These are phyloP conservation scores for Fusarium paranaense DNA, from an alignment of 2,329 filamentous ascomycete species.

Conservation along the genomic window DNA sequence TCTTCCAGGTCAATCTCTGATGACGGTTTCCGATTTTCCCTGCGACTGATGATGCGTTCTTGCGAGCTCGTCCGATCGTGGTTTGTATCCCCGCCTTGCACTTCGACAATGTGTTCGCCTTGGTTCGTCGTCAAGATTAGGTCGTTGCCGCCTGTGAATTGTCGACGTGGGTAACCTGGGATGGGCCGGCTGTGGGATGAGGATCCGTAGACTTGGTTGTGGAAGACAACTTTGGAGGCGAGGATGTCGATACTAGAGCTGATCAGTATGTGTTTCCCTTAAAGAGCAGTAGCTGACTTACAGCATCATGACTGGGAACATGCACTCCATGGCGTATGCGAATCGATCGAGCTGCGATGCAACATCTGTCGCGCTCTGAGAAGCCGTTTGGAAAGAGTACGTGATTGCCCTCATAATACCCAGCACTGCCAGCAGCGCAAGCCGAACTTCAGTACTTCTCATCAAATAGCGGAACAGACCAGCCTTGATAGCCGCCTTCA, in stretches of 20 bases:
- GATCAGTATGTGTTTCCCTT: not conserved
- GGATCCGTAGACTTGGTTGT: conserved; percentile 40
- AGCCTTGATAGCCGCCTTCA: conserved; percentile 46
- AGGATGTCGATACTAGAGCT: conserved; percentile 48
- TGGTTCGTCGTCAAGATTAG: conserved; percentile 33
- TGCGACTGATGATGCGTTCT: conserved; percentile 37
- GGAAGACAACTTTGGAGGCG: conserved; percentile 48
- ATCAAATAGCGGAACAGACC: conserved; percentile 55
- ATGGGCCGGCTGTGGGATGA: conserved; percentile 30
- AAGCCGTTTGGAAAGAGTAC: conserved; percentile 53
- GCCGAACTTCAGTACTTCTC: conserved; percentile 53
- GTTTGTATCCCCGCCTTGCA: conserved; percentile 14
- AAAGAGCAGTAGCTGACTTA: conserved; percentile 33
- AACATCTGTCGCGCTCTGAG: conserved; percentile 51
- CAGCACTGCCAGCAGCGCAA: conserved; percentile 53
- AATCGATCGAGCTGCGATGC: conserved; percentile 56
- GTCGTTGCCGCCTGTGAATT: conserved; percentile 24
- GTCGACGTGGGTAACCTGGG: conserved; percentile 18
- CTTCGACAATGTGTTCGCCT: conserved; percentile 40
- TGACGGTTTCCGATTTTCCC: conserved; percentile 26
- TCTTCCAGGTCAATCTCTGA: conserved; percentile 42
- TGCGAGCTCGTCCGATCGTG: conserved; percentile 35
- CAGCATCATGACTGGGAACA: conserved; percentile 57
- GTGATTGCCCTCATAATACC: conserved; percentile 55
- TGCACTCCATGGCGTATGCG: conserved; percentile 55